Base-by-base conservation (phyloP, 2,329 filamentous ascomycete species). In the Fusarium sp. region DNA sequence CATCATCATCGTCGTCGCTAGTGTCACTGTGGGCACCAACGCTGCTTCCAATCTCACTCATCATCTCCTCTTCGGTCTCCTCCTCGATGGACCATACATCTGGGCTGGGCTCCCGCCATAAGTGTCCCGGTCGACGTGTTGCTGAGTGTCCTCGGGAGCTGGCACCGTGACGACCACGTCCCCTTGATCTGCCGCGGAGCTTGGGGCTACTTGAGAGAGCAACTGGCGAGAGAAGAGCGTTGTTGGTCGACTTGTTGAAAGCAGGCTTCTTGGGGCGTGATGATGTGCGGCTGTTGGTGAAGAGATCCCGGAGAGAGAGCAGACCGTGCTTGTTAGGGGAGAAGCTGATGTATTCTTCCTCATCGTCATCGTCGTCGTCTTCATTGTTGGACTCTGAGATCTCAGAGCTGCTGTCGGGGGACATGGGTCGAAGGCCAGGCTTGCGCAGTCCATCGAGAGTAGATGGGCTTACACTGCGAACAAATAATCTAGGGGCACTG, bases 71-170 rank as follows among this genome's bases (percentile, higher is more conserved):
- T 76, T 87, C 85, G 2, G 83, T 83, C 77, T 88, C 85, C 74
- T 88, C 86, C 75, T 86, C 83, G 56, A 88, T 88, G 30, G 84
- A 84, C 82, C 85, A 88, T 5, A 88, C 86, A 53, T 87, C 85
- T 0, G 85, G 85, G 71, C 85, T 88, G 8, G 86, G 86, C 76
- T 86, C 82, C 37, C 85, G 79, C 86, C 86, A 88, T 2, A 86
- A 70, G 47, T 78, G 78, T 19, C 75, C 71, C 10, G 83, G 82
- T 43, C 81, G 79, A 62, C 71, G 79, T 33, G 75, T 76, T 48
- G 71, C 69, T 25, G 77, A 75, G 41, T 72, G 60, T 55, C 72
- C 76, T 14, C 74, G 61, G 35, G 74, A 43, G 14, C 54, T 60
- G 67, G 75, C 69, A 20, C 72, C 70, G 20, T 73, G 70, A 4